Conservation (phyloP, 2,329 filamentous ascomycete genomes). For the Incumbomyces delicatus region DNA sequence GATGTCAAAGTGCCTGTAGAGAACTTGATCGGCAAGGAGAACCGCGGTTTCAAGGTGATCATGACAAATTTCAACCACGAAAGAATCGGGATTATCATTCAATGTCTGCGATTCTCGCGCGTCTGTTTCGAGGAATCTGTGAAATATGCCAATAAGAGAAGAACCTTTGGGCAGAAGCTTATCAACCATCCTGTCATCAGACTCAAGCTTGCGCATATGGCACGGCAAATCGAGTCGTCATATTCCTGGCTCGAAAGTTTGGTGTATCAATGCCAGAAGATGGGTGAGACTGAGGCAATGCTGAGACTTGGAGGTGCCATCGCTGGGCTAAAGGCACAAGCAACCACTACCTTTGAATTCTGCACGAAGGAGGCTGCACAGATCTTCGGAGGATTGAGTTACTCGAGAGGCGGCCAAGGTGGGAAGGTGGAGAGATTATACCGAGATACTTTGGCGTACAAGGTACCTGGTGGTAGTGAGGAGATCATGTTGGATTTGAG, state of each 20-base stretch:
- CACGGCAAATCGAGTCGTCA: conserved; percentile 91
- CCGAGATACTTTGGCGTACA: conserved; percentile 89
- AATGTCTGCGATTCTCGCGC: conserved; percentile 86
- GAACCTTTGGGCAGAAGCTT: conserved; percentile 91
- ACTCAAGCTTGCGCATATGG: conserved; percentile 97
- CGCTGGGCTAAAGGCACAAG: conserved; percentile 85
- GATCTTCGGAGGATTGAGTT: conserved; percentile 92
- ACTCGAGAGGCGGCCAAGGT: conserved; percentile 87
- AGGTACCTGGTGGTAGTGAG: conserved; percentile 88
- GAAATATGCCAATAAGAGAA: conserved; percentile 94
- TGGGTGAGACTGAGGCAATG: conserved; percentile 94
- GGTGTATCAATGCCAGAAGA: conserved; percentile 83
- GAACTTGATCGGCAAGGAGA: conserved; percentile 95
- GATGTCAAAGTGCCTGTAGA: conserved; percentile 99
- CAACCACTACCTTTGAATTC: conserved; percentile 92
- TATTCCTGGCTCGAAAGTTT: conserved; percentile 95
- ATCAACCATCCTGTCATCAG: conserved; percentile 96
- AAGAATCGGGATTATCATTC: conserved; percentile 96
- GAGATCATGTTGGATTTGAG: conserved; percentile 98
- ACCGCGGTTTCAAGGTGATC: conserved; percentile 96
- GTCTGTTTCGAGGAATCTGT: conserved; percentile 96
- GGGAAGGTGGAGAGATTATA: conserved; percentile 92
- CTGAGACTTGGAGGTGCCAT: conserved; percentile 89
- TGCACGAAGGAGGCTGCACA: conserved; percentile 93
- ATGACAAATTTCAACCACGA: conserved; percentile 99